phyloP scores from a whole-genome alignment of 2,329 filamentous ascomycete species.

The Dothideomycetidae sp. region DNA sequence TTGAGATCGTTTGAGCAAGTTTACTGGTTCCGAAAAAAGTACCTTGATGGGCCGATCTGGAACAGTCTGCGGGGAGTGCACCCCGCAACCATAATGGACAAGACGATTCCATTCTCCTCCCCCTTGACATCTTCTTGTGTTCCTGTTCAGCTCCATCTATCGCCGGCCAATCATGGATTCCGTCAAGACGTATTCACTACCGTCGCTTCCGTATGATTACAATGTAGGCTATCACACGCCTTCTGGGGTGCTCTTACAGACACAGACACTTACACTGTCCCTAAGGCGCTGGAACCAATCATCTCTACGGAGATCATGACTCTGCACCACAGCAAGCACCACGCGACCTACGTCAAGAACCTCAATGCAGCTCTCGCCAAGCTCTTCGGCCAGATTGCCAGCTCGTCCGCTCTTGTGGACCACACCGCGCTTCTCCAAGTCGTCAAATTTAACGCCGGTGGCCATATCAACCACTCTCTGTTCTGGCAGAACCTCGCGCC shows the following conservation, averaged over 20 bases:
- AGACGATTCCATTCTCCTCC: neutral
- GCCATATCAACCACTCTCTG: constrained; percentile 83
- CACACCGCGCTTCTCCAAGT: constrained; percentile 54
- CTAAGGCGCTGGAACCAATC: constrained; percentile 58
- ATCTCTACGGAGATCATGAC: constrained; percentile 71
- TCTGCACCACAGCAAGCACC: constrained; percentile 66
- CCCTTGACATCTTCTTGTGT: neutral
- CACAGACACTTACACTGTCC: neutral
- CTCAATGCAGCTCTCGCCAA: constrained; percentile 50
- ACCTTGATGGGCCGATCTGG: neutral
- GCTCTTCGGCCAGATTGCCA: constrained; percentile 25
- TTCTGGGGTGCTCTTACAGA: neutral
- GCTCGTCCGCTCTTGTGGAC: constrained; percentile 35
- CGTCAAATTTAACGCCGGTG: constrained; percentile 80
- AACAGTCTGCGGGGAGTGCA: neutral
- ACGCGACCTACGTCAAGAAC: constrained; percentile 64
- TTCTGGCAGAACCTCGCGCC: constrained; percentile 73
- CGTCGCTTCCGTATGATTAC: neutral
- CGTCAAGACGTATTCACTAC: neutral
- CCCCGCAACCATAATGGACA: neutral
- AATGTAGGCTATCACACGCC: neutral
- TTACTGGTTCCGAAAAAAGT: too few species aligned
- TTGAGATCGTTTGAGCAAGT: neutral
- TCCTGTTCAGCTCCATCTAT: neutral
- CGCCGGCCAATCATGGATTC: neutral